Conservation (phyloP, 2,329 filamentous ascomycete species). For the Arthroderma sp. region DNA sequence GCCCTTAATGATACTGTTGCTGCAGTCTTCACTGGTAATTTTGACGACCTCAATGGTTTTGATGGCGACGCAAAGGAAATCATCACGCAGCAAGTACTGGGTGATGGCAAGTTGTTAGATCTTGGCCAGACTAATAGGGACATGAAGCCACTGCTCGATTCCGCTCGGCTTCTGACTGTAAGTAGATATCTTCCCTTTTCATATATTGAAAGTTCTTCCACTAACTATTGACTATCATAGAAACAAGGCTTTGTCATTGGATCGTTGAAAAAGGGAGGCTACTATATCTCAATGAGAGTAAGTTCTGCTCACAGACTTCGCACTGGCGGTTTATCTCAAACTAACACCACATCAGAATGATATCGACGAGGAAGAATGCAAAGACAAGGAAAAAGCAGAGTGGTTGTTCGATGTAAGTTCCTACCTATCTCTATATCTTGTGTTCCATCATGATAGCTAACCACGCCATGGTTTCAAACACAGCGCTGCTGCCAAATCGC, state of each 20-base stretch:
- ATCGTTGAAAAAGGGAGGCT: not conserved
- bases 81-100: not conserved
- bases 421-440: not conserved
- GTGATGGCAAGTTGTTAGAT: conserved; percentile 2
- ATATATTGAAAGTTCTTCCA: not conserved
- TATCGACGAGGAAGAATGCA: conserved; percentile 1
- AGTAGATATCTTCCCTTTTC: not conserved
- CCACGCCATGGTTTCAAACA: not conserved
- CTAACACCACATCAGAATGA: not conserved
- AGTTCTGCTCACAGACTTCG: not conserved
- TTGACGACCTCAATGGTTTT: not conserved
- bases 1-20: not conserved
- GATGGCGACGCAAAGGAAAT: not conserved
- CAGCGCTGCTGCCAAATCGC: conserved; percentile 1
- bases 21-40: not conserved
- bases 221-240: conserved; percentile 1
- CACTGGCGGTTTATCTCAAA: not conserved
- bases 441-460: not conserved
- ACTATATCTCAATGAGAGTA: conserved; percentile 2
- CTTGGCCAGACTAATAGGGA: not conserved
- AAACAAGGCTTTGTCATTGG: conserved; percentile 4
- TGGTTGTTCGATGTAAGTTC: conserved; percentile 2
- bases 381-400: not conserved
- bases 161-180: not conserved
- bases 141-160: not conserved